phyloP scores from a whole-genome alignment of 2,329 filamentous ascomycete genomes.

The Microsporum canis region DNA sequence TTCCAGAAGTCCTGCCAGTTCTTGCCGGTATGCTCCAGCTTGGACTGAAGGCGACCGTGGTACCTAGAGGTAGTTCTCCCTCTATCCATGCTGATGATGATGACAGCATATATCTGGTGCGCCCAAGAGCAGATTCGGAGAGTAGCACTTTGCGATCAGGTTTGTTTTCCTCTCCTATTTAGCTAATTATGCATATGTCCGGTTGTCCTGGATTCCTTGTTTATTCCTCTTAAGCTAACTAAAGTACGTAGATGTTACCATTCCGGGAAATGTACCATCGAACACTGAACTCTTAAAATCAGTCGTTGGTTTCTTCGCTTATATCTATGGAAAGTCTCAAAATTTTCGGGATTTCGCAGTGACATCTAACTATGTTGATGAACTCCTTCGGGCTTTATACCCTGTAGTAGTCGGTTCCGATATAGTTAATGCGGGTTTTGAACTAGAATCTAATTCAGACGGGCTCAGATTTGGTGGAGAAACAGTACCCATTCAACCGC shows the following conservation, averaged over 20 bases:
- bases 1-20: conserved; percentile 67
- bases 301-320: conserved; percentile 65
- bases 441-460: conserved; percentile 73
- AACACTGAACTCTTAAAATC: conserved; percentile 49
- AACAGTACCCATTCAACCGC: conserved; percentile 70
- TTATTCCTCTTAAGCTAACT: background rate
- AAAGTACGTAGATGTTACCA: background rate
- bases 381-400: conserved; percentile 69
- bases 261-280: background rate
- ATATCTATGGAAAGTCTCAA: conserved; percentile 63
- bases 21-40: conserved; percentile 80
- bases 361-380: conserved; percentile 67
- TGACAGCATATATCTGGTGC: background rate
- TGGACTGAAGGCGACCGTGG: conserved; percentile 55
- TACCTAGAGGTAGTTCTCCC: conserved; percentile 42
- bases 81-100: conserved; percentile 7
- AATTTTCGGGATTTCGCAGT: conserved; percentile 74
- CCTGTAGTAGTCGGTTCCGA: conserved; percentile 81
- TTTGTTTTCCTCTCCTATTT: background rate
- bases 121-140: background rate
- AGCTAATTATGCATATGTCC: background rate
- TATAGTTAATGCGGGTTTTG: conserved; percentile 67
- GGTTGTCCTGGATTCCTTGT: background rate
- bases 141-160: conserved; percentile 5
- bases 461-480: conserved; percentile 73